Evolutionary conservation across 2,329 filamentous ascomycete species (phyloP).

Genomic region (Cytospora piceae): DNA sequence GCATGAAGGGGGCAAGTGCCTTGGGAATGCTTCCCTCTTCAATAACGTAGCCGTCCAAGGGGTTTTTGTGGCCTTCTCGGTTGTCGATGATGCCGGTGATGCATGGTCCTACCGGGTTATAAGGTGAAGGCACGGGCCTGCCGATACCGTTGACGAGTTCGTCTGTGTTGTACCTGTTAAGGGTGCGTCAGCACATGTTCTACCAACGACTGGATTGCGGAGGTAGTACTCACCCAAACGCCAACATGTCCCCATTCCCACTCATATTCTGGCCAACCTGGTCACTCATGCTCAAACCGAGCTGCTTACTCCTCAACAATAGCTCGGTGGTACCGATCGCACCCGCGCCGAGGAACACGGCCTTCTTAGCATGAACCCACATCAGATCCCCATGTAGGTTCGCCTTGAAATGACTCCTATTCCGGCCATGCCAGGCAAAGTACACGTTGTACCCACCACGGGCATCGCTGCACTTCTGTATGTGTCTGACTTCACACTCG

Average conservation of each 20-base stretch:
- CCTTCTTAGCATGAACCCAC: constrained; percentile 68
- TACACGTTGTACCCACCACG: constrained; percentile 64
- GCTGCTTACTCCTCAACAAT: constrained; percentile 60
- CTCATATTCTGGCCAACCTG: constrained; percentile 63
- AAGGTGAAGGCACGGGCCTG: constrained; percentile 50
- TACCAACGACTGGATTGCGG: background rate
- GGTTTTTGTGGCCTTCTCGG: constrained; percentile 54
- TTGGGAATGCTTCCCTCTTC: constrained; percentile 66
- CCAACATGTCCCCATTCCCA: constrained; percentile 69
- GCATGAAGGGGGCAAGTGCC: constrained; percentile 59
- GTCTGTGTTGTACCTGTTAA: constrained; percentile 60
- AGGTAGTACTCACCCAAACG: constrained; percentile 54
- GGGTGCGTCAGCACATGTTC: constrained; percentile 31
- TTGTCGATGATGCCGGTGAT: constrained; percentile 67
- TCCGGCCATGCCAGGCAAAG: constrained; percentile 66
- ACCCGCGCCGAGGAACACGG: constrained; percentile 69
- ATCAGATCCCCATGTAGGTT: constrained; percentile 63
- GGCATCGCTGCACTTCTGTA: constrained; percentile 53
- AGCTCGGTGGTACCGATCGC: constrained; percentile 69
- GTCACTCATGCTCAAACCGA: constrained; percentile 61
- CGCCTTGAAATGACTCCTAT: constrained; percentile 57
- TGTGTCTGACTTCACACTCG: constrained; percentile 66
- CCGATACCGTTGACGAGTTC: constrained; percentile 61
- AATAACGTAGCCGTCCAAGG: constrained; percentile 65
- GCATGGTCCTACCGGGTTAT: constrained; percentile 62